Evolutionary conservation across 805 yeast genomes (phyloP).

Genomic region (Komagataella mondaviorum): DNA sequence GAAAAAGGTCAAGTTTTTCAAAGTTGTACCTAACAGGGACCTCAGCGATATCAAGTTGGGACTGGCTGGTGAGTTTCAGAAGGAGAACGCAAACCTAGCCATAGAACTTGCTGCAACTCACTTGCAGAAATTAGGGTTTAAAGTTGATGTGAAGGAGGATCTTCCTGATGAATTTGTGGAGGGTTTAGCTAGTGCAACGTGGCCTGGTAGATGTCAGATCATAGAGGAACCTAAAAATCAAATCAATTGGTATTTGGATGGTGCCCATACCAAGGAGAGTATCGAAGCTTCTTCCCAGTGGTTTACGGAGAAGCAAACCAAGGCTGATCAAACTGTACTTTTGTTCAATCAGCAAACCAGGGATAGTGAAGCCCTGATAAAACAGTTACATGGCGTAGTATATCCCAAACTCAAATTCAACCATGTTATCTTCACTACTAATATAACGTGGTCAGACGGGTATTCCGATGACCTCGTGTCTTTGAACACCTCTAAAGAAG

Average conservation of each 20-base stretch:
- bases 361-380: slow-evolving; percentile 58
- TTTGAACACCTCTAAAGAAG: slow-evolving; percentile 66
- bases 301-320: slow-evolving; percentile 31
- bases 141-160: slow-evolving; percentile 5
- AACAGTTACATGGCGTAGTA: slow-evolving; percentile 32
- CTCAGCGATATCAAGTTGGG: slow-evolving; percentile 41
- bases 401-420: slow-evolving; percentile 38
- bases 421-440: slow-evolving; percentile 76
- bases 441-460: slow-evolving; percentile 83
- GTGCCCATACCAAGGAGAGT: slow-evolving; percentile 92
- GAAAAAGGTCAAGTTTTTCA: slow-evolving; percentile 31
- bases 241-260: slow-evolving; percentile 79
- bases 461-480: slow-evolving; percentile 79
- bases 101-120: slow-evolving; percentile 54
- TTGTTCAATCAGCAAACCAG: slow-evolving; percentile 92
- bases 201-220: slow-evolving; percentile 97
- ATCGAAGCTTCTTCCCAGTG: slow-evolving; percentile 71
- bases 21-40: slow-evolving; percentile 33
- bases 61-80: slow-evolving; percentile 76
- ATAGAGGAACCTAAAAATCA: slow-evolving; percentile 28
- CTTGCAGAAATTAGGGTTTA: slow-evolving; percentile 30
- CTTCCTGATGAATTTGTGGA: slow-evolving; percentile 35
- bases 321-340: slow-evolving; percentile 29
- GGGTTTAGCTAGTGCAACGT: slow-evolving; percentile 57
- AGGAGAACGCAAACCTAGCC: slow-evolving; percentile 79